Evolutionary conservation across 1,284 basidiomycete genomes (phyloP).

Genomic region (Boletellus sp.): DNA sequence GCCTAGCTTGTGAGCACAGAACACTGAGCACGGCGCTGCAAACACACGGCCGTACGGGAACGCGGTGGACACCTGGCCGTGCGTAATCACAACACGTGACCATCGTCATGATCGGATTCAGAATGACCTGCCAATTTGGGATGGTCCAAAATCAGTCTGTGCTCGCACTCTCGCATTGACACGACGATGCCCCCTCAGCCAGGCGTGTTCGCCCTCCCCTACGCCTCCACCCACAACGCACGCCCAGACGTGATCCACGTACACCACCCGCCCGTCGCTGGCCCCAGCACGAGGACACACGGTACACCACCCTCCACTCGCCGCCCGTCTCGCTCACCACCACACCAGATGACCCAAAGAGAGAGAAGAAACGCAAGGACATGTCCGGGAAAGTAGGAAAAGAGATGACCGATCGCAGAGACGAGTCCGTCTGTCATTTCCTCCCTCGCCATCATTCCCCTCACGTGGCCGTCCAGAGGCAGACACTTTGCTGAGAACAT

Average conservation of each 20-base stretch:
- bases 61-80: no score
- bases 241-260: constrained; percentile 32
- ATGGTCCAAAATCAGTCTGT: constrained; percentile 10
- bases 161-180: neutral
- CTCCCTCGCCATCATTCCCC: constrained; percentile 8
- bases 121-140: constrained; percentile 12
- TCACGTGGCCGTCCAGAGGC: constrained; percentile 34
- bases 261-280: constrained; percentile 34
- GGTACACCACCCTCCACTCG: constrained; percentile 27
- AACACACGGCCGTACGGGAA: no score
- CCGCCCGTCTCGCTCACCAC: neutral
- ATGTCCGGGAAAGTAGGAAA: constrained; percentile 63
- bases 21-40: no score
- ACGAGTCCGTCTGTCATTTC: constrained; percentile 54
- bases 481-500: constrained; percentile 56
- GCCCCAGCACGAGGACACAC: constrained; percentile 39
- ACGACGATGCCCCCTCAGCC: constrained; percentile 48
- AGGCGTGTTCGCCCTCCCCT: constrained; percentile 49
- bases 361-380: constrained; percentile 64
- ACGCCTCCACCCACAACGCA: constrained; percentile 41
- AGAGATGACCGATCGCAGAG: constrained; percentile 66
- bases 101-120: constrained; percentile 24
- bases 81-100: constrained; percentile 16
- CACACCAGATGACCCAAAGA: constrained; percentile 42
- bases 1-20: no score